Conservation (phyloP, 2,329 filamentous ascomycete genomes). For the Meredithiella fracta region DNA sequence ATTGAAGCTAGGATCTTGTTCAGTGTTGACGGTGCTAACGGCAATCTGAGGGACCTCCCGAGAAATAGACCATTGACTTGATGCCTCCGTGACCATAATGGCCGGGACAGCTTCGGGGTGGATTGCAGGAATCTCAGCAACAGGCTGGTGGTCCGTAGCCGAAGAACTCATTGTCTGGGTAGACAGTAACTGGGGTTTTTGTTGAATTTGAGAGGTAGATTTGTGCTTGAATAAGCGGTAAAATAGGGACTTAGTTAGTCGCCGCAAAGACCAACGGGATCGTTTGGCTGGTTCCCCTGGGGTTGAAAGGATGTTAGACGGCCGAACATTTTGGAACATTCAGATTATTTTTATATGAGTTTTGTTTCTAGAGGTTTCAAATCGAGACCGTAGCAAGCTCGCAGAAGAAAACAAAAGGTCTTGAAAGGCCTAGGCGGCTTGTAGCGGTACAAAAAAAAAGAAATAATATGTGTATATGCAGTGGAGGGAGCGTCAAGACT, state of each 20-base stretch:
- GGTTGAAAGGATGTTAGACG: not conserved
- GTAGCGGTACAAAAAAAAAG: not conserved
- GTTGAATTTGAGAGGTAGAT: not conserved
- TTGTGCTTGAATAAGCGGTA: constrained; percentile 1
- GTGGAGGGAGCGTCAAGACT: not conserved
- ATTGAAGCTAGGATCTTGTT: not conserved
- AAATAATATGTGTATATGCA: constrained; percentile 3
- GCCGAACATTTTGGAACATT: constrained; percentile 5
- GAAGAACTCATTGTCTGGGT: not conserved
- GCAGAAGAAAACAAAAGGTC: not conserved
- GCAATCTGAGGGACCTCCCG: not conserved
- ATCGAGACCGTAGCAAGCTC: not conserved
- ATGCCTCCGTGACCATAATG: not conserved
- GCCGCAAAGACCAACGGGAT: constrained; percentile 3
- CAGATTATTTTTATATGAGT: not conserved
- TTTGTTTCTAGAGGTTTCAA: not conserved
- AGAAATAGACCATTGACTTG: not conserved
- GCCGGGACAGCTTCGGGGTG: not conserved
- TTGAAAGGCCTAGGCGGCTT: too few species aligned
- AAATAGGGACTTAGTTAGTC: not conserved
- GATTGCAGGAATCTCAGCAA: not conserved
- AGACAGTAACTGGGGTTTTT: not conserved
- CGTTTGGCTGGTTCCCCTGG: not conserved
- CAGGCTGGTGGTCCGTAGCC: not conserved
- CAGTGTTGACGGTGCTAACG: not conserved